These are phyloP conservation scores for Didymella glomerata DNA, from an alignment of 2,329 filamentous ascomycete species.

Conservation along the genomic window DNA sequence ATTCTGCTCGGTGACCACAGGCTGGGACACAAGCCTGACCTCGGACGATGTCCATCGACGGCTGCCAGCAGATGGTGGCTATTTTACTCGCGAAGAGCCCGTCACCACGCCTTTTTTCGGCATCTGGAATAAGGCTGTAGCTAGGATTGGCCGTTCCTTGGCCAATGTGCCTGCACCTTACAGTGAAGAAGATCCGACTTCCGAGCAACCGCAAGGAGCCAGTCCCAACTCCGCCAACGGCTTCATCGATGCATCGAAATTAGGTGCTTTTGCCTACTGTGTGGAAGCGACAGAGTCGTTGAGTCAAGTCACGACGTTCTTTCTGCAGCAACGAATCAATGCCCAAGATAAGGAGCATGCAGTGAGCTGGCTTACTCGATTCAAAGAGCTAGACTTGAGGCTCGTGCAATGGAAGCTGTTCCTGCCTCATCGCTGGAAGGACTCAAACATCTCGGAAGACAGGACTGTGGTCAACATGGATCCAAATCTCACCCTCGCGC, in stretches of 20 bases:
- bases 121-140: slow-evolving; percentile 48
- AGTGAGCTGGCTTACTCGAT: slow-evolving; percentile 46
- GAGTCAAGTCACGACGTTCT: slow-evolving; percentile 48
- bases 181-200: slow-evolving; percentile 43
- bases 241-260: slow-evolving; percentile 47
- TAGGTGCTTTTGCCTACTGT: slow-evolving; percentile 48
- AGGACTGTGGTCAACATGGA: slow-evolving; percentile 44
- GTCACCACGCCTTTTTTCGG: slow-evolving; percentile 47
- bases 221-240: slow-evolving; percentile 44
- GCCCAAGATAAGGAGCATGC: slow-evolving; percentile 49
- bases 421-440: slow-evolving; percentile 45
- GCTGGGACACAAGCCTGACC: slow-evolving; percentile 47
- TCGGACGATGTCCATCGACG: slow-evolving; percentile 47
- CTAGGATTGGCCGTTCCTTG: slow-evolving; percentile 44
- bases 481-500: slow-evolving; percentile 46
- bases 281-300: slow-evolving; percentile 47
- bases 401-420: slow-evolving; percentile 49
- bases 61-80: slow-evolving; percentile 46
- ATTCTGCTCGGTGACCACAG: slow-evolving; percentile 45
- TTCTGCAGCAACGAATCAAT: slow-evolving; percentile 46
- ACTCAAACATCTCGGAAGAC: slow-evolving; percentile 45
- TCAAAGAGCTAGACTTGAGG: slow-evolving; percentile 47
- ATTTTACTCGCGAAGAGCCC: slow-evolving; percentile 46
- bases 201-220: slow-evolving; percentile 35
- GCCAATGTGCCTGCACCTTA: slow-evolving; percentile 47